Conservation (phyloP, 2,329 filamentous ascomycete genomes). For the Tympanopsis confertula region DNA sequence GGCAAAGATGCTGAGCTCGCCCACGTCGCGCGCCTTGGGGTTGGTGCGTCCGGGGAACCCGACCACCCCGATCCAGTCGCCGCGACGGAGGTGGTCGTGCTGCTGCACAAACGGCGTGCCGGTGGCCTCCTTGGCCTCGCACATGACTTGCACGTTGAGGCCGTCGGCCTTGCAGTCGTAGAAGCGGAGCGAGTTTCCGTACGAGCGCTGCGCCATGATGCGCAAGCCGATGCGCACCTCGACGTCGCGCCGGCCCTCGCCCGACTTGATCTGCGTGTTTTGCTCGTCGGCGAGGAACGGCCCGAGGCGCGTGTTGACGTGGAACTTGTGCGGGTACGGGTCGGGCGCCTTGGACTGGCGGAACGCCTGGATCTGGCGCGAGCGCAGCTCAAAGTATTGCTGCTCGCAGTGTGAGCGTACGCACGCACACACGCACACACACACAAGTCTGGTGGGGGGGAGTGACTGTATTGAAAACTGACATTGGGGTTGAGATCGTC, state of each 20-base stretch:
- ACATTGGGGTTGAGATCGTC: not conserved
- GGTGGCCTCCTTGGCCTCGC: constrained; percentile 68
- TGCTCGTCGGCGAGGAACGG: constrained; percentile 58
- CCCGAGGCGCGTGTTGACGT: constrained; percentile 70
- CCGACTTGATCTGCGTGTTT: constrained; percentile 73
- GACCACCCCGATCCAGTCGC: constrained; percentile 82
- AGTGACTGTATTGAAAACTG: not conserved
- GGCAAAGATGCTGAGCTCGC: constrained; percentile 89
- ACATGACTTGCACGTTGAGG: constrained; percentile 79
- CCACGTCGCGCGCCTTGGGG: constrained; percentile 76
- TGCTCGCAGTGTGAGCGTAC: constrained; percentile 19
- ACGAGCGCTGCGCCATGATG: constrained; percentile 76
- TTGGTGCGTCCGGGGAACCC: constrained; percentile 76
- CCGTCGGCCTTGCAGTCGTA: constrained; percentile 74
- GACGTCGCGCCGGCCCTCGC: constrained; percentile 67
- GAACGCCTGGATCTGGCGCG: constrained; percentile 64
- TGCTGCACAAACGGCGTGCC: constrained; percentile 69
- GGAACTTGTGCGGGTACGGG: constrained; percentile 89
- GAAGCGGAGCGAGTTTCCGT: constrained; percentile 78
- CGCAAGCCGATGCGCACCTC: constrained; percentile 69
- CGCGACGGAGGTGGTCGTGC: constrained; percentile 77
- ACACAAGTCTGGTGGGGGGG: not conserved
- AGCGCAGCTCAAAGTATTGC: constrained; percentile 95
- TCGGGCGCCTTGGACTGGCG: constrained; percentile 63
- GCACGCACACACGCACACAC: too few relatives aligned